These are phyloP conservation scores for Paramecium tetraurelia DNA, from an alignment of 73 alveolate species.

Conservation along the genomic window DNA sequence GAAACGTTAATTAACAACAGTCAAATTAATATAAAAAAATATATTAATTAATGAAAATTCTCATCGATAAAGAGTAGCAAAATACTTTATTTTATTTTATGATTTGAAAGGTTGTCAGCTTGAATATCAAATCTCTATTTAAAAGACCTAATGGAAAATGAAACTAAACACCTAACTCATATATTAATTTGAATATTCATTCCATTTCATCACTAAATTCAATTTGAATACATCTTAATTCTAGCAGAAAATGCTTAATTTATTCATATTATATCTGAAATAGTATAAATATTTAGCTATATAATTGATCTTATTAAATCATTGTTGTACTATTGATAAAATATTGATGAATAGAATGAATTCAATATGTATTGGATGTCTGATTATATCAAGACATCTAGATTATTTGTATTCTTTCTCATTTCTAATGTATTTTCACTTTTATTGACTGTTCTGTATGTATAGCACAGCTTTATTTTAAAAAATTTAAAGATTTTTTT, in stretches of 20 bases:
- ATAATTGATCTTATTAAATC: background rate
- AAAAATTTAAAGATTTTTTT: background rate
- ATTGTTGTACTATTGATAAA: background rate
- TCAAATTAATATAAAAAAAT: too few species aligned
- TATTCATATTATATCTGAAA: too few species aligned
- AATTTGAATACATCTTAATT: background rate
- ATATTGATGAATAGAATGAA: background rate
- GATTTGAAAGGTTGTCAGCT: too few species aligned
- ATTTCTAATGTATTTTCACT: background rate
- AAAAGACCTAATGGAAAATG: background rate
- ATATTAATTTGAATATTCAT: background rate
- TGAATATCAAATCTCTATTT: background rate
- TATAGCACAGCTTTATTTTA: background rate
- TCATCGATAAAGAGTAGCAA: background rate
- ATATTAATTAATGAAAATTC: background rate
- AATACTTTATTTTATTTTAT: too few species aligned
- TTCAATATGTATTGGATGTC: background rate
- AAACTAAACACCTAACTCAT: background rate
- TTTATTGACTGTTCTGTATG: background rate
- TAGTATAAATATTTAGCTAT: background rate
- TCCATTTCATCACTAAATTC: background rate
- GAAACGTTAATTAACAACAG: background rate
- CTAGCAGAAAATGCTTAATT: background rate
- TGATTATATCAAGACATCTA: background rate
- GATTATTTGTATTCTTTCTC: background rate